phyloP scores from a whole-genome alignment of 768 basidiomycete species.

The Agaricus subrufescens region DNA sequence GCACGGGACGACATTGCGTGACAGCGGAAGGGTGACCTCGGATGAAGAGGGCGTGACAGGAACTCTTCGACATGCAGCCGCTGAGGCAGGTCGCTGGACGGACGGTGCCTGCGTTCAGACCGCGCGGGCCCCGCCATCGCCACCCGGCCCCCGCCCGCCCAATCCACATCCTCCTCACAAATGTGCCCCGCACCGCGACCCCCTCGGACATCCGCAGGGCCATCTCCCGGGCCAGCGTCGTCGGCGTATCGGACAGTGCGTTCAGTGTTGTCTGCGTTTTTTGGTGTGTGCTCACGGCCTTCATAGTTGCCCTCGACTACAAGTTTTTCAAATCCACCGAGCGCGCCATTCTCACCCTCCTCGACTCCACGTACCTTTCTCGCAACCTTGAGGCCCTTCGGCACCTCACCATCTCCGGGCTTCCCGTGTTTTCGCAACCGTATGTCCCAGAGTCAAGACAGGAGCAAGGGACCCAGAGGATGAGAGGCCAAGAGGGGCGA shows the following conservation, averaged over 20 bases:
- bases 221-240: slow-evolving; percentile 33
- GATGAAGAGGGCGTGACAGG: slow-evolving; percentile 3
- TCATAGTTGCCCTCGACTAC: slow-evolving; percentile 56
- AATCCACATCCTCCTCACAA: slow-evolving; percentile 42
- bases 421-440: slow-evolving; percentile 9
- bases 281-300: background rate
- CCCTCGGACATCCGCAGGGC: slow-evolving; percentile 51
- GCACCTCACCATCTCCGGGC: slow-evolving; percentile 41
- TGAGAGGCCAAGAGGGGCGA: slow-evolving; percentile 26
- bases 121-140: too few species aligned
- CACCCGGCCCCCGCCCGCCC: slow-evolving; percentile 6
- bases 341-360: slow-evolving; percentile 52
- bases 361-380: slow-evolving; percentile 38
- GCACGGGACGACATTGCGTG: slow-evolving; percentile 52
- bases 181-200: slow-evolving; percentile 48
- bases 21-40: background rate
- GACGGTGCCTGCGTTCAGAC: background rate
- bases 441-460: background rate
- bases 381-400: slow-evolving; percentile 38
- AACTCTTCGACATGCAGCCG: background rate
- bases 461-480: background rate
- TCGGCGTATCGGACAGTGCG: slow-evolving; percentile 44
- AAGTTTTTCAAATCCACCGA: slow-evolving; percentile 55
- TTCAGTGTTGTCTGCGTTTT: background rate
- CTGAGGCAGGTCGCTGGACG: background rate